phyloP scores from a whole-genome alignment of 2,329 filamentous ascomycete species.

The Nectriaceae sp. region DNA sequence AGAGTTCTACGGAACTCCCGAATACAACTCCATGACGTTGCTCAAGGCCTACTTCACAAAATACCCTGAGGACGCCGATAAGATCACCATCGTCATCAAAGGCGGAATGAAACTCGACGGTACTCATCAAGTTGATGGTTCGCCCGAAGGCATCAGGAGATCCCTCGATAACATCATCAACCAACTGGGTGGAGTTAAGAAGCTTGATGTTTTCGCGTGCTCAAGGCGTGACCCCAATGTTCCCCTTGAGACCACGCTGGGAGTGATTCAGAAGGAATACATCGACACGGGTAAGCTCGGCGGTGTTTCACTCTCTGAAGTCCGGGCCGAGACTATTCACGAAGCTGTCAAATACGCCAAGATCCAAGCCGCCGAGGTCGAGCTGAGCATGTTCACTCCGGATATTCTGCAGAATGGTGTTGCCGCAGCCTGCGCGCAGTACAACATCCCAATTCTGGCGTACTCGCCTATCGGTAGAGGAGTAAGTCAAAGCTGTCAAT shows the following conservation, averaged over 20 bases:
- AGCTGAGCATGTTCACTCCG: constrained; percentile 52
- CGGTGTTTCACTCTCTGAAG: constrained; percentile 54
- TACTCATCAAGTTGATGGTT: constrained; percentile 48
- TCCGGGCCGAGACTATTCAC: constrained; percentile 49
- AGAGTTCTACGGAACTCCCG: constrained; percentile 64
- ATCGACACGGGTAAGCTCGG: constrained; percentile 54
- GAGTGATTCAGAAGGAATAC: constrained; percentile 46
- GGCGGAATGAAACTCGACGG: constrained; percentile 46
- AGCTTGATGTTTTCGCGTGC: constrained; percentile 62
- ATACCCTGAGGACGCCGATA: constrained; percentile 64
- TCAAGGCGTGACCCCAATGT: constrained; percentile 56
- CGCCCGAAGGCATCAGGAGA: constrained; percentile 53
- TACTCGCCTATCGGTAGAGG: constrained; percentile 71
- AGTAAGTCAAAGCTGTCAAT: constrained; percentile 30
- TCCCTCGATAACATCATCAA: constrained; percentile 59
- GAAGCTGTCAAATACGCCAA: constrained; percentile 46
- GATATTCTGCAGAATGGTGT: constrained; percentile 54
- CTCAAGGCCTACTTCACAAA: constrained; percentile 63
- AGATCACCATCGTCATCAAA: constrained; percentile 65
- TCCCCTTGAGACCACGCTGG: constrained; percentile 46
- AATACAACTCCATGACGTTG: constrained; percentile 60
- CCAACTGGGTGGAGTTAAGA: constrained; percentile 56
- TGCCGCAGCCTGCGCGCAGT: constrained; percentile 57
- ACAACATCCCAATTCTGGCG: constrained; percentile 69
- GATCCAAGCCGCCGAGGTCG: constrained; percentile 54